phyloP scores from a whole-genome alignment of 2,329 filamentous ascomycete genomes.

The Lachnellula suecica region DNA sequence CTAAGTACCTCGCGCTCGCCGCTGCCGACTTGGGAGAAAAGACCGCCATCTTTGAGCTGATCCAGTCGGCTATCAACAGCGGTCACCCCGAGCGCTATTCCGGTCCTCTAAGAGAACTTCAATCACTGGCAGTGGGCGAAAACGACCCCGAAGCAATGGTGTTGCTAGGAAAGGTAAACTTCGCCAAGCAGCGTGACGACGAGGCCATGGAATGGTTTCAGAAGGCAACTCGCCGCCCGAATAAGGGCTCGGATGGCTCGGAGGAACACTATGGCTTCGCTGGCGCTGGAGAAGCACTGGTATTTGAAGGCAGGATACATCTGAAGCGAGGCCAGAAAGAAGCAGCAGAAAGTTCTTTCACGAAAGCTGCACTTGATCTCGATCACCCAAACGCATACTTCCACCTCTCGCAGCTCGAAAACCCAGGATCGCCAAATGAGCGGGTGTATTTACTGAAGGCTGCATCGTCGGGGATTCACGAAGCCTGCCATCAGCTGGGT shows the following conservation, averaged over 20 bases:
- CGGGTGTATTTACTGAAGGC: conserved; percentile 30
- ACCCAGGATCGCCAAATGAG: conserved; percentile 16
- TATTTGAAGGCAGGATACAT: conserved; percentile 24
- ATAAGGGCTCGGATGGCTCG: conserved; percentile 16
- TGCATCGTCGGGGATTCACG: conserved; percentile 28
- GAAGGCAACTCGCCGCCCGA: conserved; percentile 20
- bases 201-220: conserved; percentile 27
- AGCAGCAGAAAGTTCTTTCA: conserved; percentile 24
- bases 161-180: conserved; percentile 28
- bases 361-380: conserved; percentile 30
- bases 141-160: conserved; percentile 30
- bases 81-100: conserved; percentile 6
- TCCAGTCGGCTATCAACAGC: conserved; percentile 15
- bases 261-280: too few relatives aligned
- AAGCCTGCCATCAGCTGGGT: conserved; percentile 32
- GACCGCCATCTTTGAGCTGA: conserved; percentile 25
- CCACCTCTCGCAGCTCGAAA: conserved; percentile 26
- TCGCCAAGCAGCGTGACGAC: conserved; percentile 11
- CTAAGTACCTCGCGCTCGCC: conserved; percentile 21
- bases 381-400: conserved; percentile 32
- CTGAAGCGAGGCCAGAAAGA: conserved; percentile 10
- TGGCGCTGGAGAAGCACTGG: conserved; percentile 28
- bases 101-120: conserved; percentile 18
- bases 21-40: conserved; percentile 30
- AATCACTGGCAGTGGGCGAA: conserved; percentile 24